phyloP scores from a whole-genome alignment of 352 stramenopile species.

The Globisporangium iwayamae region DNA sequence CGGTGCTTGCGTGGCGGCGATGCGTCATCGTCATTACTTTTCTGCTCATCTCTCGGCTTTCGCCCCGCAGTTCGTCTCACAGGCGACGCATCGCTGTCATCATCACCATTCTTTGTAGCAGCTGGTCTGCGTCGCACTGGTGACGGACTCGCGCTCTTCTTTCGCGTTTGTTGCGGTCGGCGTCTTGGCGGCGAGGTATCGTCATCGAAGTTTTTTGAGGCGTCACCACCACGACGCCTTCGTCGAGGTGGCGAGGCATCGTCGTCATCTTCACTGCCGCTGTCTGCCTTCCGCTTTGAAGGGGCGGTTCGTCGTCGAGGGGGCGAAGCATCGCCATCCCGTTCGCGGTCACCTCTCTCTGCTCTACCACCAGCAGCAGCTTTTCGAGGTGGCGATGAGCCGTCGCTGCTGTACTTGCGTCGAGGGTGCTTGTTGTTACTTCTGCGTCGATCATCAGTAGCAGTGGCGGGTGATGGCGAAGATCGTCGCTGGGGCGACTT shows the following conservation, averaged over 20 bases:
- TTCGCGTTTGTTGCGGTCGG: background rate
- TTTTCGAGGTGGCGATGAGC: conserved; percentile 18
- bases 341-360: background rate
- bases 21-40: conserved; percentile 12
- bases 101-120: conserved; percentile 1
- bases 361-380: background rate
- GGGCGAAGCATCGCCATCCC: conserved; percentile 27
- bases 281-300: background rate
- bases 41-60: conserved; percentile 7
- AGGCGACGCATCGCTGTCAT: conserved; percentile 29
- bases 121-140: background rate
- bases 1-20: conserved; percentile 20
- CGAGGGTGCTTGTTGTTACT: background rate
- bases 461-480: background rate
- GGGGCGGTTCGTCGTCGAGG: conserved; percentile 16
- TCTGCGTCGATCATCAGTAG: background rate
- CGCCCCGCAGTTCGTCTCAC: conserved; percentile 9
- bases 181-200: conserved; percentile 25
- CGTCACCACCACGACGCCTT: background rate
- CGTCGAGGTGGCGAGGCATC: conserved; percentile 30
- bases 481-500: conserved; percentile 1
- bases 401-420: conserved; percentile 17
- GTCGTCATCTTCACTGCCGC: conserved; percentile 14
- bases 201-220: background rate
- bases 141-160: background rate